These are phyloP conservation scores for Nannochloropsis salina DNA, from an alignment of 108 stramenopile species.

Conservation along the genomic window DNA sequence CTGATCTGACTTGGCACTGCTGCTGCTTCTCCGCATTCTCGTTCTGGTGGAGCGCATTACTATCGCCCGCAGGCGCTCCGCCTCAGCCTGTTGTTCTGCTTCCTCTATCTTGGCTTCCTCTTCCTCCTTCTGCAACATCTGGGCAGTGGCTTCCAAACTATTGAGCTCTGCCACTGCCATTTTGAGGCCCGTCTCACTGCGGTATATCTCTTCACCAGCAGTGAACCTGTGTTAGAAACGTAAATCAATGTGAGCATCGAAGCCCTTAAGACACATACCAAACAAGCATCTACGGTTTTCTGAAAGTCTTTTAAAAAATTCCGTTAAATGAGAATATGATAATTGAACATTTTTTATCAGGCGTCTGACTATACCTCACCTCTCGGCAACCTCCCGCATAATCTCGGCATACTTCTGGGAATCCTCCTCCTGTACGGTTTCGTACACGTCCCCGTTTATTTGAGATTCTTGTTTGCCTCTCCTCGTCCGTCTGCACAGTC, in stretches of 20 bases:
- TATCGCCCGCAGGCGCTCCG: not conserved
- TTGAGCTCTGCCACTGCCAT: not conserved
- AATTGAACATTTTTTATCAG: not conserved
- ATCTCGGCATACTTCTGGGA: not conserved
- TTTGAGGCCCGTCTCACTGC: not conserved
- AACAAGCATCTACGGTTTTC: too few species aligned
- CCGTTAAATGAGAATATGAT: not conserved
- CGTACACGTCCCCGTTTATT: too few species aligned
- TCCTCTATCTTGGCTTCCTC: not conserved
- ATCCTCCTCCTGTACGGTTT: not conserved
- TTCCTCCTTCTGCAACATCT: not conserved
- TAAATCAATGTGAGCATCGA: not conserved
- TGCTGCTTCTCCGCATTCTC: not conserved
- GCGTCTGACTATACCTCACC: not conserved
- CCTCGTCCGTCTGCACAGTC: not conserved
- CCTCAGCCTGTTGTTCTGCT: not conserved
- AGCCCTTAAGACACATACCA: not conserved
- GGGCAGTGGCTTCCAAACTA: not conserved
- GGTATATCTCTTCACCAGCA: not conserved
- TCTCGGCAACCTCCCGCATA: slow-evolving; percentile 3
- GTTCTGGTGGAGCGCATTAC: not conserved
- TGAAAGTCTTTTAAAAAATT: too few species aligned
- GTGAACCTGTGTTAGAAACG: not conserved
- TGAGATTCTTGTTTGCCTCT: not conserved
- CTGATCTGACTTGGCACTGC: not conserved